Conservation (phyloP, 495 filamentous ascomycete species). For the Penicillium tannophilum region DNA sequence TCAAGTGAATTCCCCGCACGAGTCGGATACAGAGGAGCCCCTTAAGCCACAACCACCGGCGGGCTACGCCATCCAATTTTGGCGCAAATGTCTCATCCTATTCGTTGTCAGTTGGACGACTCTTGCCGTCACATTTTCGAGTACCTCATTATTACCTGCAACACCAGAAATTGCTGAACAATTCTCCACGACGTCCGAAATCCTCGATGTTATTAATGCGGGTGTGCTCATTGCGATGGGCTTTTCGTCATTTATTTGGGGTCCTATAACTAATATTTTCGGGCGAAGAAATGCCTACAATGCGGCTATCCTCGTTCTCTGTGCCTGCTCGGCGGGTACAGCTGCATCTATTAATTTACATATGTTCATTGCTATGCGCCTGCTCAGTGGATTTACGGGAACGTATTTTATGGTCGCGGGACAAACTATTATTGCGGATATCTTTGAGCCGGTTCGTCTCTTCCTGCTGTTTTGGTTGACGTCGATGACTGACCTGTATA, state of each 20-base stretch:
- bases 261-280: conserved; percentile 45
- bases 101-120: conserved; percentile 49
- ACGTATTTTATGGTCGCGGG: conserved; percentile 52
- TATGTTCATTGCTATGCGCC: conserved; percentile 44
- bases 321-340: conserved; percentile 36
- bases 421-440: conserved; percentile 50
- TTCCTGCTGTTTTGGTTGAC: not conserved
- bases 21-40: conserved; percentile 21
- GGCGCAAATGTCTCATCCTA: conserved; percentile 48
- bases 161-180: conserved; percentile 44
- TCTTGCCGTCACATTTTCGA: conserved; percentile 45
- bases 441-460: conserved; percentile 45
- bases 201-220: conserved; percentile 49
- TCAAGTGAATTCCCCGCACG: conserved; percentile 20
- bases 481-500: conserved; percentile 22
- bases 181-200: conserved; percentile 40
- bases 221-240: conserved; percentile 60
- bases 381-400: conserved; percentile 45
- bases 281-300: conserved; percentile 41
- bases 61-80: conserved; percentile 34
- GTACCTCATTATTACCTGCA: conserved; percentile 45
- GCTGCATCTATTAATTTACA: conserved; percentile 36
- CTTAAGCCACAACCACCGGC: conserved; percentile 20
- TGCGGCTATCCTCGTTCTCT: conserved; percentile 40
- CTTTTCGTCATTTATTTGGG: conserved; percentile 55